Percentiles rank a stretch among this genome's conserved stretches.
These are phyloP conservation scores for Boletus rufocinnamomeus DNA, from an alignment of 768 basidiomycete genomes.

Conservation along the genomic window DNA sequence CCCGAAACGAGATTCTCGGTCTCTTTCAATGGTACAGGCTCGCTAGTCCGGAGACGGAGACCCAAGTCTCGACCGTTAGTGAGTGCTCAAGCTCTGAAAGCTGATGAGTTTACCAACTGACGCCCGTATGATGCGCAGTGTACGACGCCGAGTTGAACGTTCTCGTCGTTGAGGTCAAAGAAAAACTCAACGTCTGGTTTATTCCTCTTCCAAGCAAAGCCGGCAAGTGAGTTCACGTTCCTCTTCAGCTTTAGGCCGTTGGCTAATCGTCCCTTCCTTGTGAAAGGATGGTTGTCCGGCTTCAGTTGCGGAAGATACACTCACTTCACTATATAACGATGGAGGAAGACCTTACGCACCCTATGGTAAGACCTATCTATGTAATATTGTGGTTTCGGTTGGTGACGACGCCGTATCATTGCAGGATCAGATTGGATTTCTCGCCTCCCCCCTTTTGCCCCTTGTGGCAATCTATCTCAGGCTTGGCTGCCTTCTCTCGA, in stretches of 20 bases:
- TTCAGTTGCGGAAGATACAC: slow-evolving; percentile 49
- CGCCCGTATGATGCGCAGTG: slow-evolving; percentile 34
- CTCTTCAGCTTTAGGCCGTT: not conserved
- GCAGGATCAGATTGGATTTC: slow-evolving; percentile 25
- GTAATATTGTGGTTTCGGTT: not conserved
- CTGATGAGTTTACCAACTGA: not conserved
- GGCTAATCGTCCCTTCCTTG: not conserved
- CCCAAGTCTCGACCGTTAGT: slow-evolving; percentile 48
- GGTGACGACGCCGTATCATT: slow-evolving; percentile 2
- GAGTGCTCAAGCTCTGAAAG: slow-evolving; percentile 21
- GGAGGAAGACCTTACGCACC: slow-evolving; percentile 63
- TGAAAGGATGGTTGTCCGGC: slow-evolving; percentile 47
- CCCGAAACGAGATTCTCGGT: slow-evolving; percentile 55
- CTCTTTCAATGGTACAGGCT: slow-evolving; percentile 68
- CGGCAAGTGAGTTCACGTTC: slow-evolving; percentile 42
- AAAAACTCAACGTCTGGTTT: slow-evolving; percentile 42
- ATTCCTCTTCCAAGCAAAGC: slow-evolving; percentile 51
- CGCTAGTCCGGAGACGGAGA: slow-evolving; percentile 51
- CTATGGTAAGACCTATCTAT: slow-evolving; percentile 40
- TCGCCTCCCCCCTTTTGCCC: slow-evolving; percentile 27
- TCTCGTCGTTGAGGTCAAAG: slow-evolving; percentile 53
- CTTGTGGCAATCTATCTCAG: slow-evolving; percentile 14
- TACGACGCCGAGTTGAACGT: slow-evolving; percentile 46
- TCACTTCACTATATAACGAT: slow-evolving; percentile 46
- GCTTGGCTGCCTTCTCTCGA: slow-evolving; percentile 26